Conservation (phyloP, 2,329 filamentous ascomycete species). For the Ascochyta lentis region DNA sequence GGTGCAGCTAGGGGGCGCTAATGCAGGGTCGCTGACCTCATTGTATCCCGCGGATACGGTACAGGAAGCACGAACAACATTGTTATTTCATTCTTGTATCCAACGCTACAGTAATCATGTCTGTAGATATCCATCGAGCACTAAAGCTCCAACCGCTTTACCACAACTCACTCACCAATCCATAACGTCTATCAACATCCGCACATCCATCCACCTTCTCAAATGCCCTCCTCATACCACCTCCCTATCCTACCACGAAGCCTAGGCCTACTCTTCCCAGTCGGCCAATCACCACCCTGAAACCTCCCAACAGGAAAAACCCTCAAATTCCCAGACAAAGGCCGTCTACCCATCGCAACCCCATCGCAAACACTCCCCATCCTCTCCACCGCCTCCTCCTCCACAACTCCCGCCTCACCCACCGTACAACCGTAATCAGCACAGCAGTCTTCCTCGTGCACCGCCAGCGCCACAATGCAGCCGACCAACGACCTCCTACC, state of each 20-base stretch:
- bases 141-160: not conserved
- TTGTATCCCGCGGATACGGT: not conserved
- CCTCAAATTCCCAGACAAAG: not conserved
- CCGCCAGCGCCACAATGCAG: not conserved
- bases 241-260: not conserved
- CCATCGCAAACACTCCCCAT: not conserved
- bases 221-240: not conserved
- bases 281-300: not conserved
- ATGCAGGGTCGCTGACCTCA: slow-evolving; percentile 12
- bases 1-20: not conserved
- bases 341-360: not conserved
- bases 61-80: not conserved
- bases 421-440: not conserved
- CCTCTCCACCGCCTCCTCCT: not conserved
- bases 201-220: not conserved
- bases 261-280: not conserved
- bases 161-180: not conserved
- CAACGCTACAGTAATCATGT: not conserved
- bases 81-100: not conserved
- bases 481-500: not conserved
- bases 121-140: not conserved
- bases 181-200: not conserved
- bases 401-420: not conserved
- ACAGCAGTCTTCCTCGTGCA: not conserved
- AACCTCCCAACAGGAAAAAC: not conserved